phyloP scores from a whole-genome alignment of 345 rosid genomes.

The Cardamine chenopodiifolia region DNA sequence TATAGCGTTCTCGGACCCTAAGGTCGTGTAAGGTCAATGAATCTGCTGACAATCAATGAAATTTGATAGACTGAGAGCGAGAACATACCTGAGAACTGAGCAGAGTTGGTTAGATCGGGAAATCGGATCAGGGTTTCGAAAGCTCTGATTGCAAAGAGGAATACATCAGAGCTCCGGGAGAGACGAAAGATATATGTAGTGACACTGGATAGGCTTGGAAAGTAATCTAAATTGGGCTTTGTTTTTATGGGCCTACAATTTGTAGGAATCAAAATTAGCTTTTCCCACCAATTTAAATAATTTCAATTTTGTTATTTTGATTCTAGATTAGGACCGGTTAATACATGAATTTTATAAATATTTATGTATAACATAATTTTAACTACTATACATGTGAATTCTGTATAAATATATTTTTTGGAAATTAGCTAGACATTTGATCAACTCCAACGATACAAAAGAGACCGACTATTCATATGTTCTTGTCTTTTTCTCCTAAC shows the following conservation, averaged over 20 bases:
- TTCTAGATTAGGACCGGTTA: neutral
- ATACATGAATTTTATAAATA: neutral
- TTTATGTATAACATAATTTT: no score
- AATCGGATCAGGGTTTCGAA: constrained; percentile 49
- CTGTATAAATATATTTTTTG: no score
- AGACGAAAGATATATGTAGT: neutral
- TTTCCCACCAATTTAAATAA: neutral
- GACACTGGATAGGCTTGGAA: neutral
- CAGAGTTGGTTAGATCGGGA: neutral
- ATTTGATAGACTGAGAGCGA: neutral
- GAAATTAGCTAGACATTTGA: no score
- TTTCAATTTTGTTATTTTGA: neutral
- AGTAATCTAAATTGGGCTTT: neutral
- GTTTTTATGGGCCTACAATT: neutral
- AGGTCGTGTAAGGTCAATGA: neutral
- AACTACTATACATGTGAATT: no score
- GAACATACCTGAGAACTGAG: constrained; percentile 39
- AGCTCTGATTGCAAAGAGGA: constrained; percentile 50
- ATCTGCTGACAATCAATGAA: neutral
- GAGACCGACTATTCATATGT: no score
- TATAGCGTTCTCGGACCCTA: constrained; percentile 8
- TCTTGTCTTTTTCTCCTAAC: no score
- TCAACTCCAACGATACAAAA: no score
- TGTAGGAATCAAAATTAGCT: neutral
- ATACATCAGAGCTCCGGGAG: neutral